Evolutionary conservation across 2,329 filamentous ascomycete genomes (phyloP).

Genomic region (Thelonectria discophora): DNA sequence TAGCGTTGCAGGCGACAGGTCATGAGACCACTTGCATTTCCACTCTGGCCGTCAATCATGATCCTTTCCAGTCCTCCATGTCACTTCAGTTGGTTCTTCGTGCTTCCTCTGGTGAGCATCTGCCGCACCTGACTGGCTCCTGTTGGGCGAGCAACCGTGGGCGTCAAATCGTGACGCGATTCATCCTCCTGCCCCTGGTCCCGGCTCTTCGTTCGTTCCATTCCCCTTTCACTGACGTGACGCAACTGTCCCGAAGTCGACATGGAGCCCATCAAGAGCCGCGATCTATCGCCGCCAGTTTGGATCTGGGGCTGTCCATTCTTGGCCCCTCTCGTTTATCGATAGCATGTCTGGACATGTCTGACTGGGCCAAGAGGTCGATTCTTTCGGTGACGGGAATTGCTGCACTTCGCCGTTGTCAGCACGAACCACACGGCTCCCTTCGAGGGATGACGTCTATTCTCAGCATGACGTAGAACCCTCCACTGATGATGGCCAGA

Average conservation of each 20-base stretch:
- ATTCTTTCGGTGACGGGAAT: too few relatives aligned
- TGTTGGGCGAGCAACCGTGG: constrained; percentile 3
- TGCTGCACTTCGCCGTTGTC: constrained; percentile 17
- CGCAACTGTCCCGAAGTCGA: background rate
- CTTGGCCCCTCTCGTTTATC: background rate
- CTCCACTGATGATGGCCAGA: constrained; percentile 31
- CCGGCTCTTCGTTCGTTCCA: constrained; percentile 18
- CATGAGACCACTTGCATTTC: constrained; percentile 44
- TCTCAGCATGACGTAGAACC: constrained; percentile 36
- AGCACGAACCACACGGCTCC: constrained; percentile 24
- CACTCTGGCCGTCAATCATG: constrained; percentile 36
- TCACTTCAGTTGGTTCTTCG: constrained; percentile 12
- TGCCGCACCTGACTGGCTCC: background rate
- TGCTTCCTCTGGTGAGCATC: background rate
- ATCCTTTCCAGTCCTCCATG: constrained; percentile 32
- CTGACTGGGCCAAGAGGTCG: constrained; percentile 11
- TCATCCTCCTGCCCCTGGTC: constrained; percentile 19
- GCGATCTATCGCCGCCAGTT: constrained; percentile 4
- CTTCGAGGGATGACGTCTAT: constrained; percentile 36
- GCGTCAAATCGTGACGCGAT: constrained; percentile 2
- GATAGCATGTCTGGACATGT: constrained; percentile 11
- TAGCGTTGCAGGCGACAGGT: constrained; percentile 43
- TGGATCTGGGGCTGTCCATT: background rate
- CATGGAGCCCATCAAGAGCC: constrained; percentile 5
- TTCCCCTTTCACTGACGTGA: constrained; percentile 9